Base-by-base conservation (phyloP, 108 stramenopile genomes). In the Discostella stelligeroides region DNA sequence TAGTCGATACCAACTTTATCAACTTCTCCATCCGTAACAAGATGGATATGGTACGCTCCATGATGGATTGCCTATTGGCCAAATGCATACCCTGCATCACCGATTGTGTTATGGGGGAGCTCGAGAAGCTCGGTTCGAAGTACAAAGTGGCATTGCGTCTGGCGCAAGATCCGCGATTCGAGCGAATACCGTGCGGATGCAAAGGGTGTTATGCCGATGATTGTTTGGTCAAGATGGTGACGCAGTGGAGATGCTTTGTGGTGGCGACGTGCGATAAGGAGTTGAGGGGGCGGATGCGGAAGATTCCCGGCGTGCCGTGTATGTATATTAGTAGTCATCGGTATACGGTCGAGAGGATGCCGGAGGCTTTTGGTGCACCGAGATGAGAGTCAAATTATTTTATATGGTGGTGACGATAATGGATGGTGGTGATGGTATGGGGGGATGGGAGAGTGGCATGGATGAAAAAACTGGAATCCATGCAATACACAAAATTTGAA, bases 261-360 rank as follows among this genome's bases (percentile, higher is more conserved):
- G 98, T 99, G n/a, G 99, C 99, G 20, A 98, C 99, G 1, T 98
- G 98, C 76, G 99, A 99, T 70, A 98, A 97, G 83, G 99, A 99
- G 50, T 78, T 99, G 43, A 83, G 97, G 65, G 90, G 96, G 13
- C 82, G 97, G 53, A 88, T 99, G 42, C 82, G 99, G 40, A 99
- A 99, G 81, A 96, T 99, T 55, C 97, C 99, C 0, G 99, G 99
- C 49, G 99, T 84, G 38, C 99, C 99, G 25, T 96, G 97, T 82
- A 99, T 99, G 98, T 98, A 98, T 76, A 97, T 99, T 56, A 83
- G 87, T 54, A 91, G 89, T 40, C 94, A 97, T 68, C 90, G 91
- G 68, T 99, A 96, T 80, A 97, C 96, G 8, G 94, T 99, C 11
- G 99, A 99, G 64, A 78, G 99, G 14, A 98, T 99, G 97, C 97